Conservation (phyloP, 73 alveolate genomes). For the Paramecium biaurelia region DNA sequence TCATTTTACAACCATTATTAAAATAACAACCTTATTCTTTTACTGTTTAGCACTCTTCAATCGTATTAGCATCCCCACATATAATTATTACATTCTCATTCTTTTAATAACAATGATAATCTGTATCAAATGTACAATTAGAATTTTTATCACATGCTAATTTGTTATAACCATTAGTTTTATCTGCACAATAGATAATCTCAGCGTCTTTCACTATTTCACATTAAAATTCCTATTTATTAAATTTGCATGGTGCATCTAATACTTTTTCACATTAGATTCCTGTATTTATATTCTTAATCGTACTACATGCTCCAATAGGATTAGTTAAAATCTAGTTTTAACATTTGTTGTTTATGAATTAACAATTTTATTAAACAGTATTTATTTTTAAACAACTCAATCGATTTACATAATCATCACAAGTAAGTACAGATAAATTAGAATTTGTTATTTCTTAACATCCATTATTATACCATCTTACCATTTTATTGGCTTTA, state of each 20-base stretch:
- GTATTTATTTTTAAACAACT: background rate
- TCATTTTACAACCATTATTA: background rate
- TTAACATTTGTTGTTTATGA: background rate
- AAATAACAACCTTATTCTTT: background rate
- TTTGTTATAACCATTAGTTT: background rate
- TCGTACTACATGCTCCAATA: background rate
- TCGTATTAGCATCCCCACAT: background rate
- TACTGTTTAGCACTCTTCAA: background rate
- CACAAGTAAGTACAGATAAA: background rate
- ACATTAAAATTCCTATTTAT: background rate
- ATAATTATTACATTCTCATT: background rate
- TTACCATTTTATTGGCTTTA: no score
- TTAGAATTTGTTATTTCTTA: background rate
- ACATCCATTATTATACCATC: background rate
- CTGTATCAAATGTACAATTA: background rate
- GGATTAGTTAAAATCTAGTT: no score
- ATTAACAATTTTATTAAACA: background rate
- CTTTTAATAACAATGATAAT: no score
- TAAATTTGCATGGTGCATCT: background rate
- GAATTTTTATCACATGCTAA: background rate
- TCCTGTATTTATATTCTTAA: background rate
- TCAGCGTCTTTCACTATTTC: background rate
- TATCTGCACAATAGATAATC: background rate
- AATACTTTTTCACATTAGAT: background rate
- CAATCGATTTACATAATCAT: background rate